Base-by-base conservation (phyloP, 179 eudicot species). In the Heliamphora pulchella region DNA sequence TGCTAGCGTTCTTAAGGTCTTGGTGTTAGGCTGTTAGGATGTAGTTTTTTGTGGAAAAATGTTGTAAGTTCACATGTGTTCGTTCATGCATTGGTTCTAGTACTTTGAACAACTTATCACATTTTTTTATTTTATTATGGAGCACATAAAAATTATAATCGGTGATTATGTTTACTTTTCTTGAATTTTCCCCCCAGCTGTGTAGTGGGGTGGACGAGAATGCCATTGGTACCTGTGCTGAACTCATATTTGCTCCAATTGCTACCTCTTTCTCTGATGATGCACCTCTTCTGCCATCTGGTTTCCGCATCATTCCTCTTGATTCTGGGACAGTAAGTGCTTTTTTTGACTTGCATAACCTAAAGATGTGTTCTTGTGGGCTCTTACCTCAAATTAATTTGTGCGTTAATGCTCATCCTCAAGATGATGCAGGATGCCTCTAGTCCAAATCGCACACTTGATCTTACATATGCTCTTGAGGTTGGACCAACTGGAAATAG, bases 241-340 rank as follows among this genome's bases (percentile, higher is more conserved):
- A 96, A 85, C 97, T 96, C 78, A 88, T 94, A 77, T 96, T 94
- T 88, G 99, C 99, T 67, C 99, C 99, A 9, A 92, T 96, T 51
- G 99, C 94, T 80, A 94, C 98, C 44, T 94, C 99, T 48, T 96
- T 96, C 87, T 91, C 97, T 73, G 99, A 96, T 78, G 99, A 96
- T 85, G 94, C 99, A 41, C 99, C 99, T 22, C 94, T 96, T 65
- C 89, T 96, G 69, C 98, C 99, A 5, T 96, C 98, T 62, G 99
- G 99, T 79, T 96, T 96, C 78, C 98, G 98, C 70, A 93, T 96
- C 65, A 94, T 96, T 77, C 99, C 99, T 61, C 91, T 96, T 69
- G 96, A 92, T 81, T 82, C 96, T 76, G 89, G 82, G 10, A 85
- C 85, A 90, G 97, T 89, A 54, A 68, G 78, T 58, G 5, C 57